Base-by-base conservation (phyloP, 2,329 filamentous ascomycete species). In the Mycosphaerella sp. region DNA sequence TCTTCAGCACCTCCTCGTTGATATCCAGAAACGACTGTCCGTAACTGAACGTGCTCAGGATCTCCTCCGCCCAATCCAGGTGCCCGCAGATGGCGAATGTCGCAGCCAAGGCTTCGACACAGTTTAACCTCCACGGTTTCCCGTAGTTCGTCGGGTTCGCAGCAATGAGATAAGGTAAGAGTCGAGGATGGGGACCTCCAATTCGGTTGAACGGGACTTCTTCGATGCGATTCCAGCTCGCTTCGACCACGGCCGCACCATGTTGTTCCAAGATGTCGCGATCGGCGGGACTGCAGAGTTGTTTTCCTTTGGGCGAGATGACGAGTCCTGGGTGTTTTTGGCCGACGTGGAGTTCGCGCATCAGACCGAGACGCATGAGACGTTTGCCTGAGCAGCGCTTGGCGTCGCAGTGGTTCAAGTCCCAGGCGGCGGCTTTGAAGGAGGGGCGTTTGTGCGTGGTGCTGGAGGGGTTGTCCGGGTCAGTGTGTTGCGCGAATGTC, bases 91-190 rank as follows among this genome's bases (percentile, higher is more conserved):
- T 98, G 64, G 80, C 87, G 66, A 95, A 98, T 17, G 87, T 88
- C 3, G 93, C 91, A 0, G 89, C 93, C 41, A 98, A 75, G 3
- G 93, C 93, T 74, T 98, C 93, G 27, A 89, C 93, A 63, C 93
- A 98, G 70, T 98, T 98, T 56, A 98, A 70, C 49, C 90, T 79
- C 87, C 90, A 96, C 4, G 93, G 93, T 65, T 88, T 87, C 54
- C 93, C 93, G 71, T 98, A 98, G 73, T 98, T 98, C 65, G 96
- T 93, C 1, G 87, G 86, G 68, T 98, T 98, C 42, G 93, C 93
- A 5, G 93, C 93, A 44, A 98, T 90, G 6, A 98, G 82, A 69
- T 98, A 98, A 0, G 93, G 93, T 50, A 98, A 74, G 57, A 96
- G 70, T 48, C 93, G 78, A 74, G 95, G 89, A 70, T 90, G 95